These are phyloP conservation scores for Aspergillus thermomutatus DNA, from an alignment of 2,329 filamentous ascomycete genomes.

Conservation along the genomic window DNA sequence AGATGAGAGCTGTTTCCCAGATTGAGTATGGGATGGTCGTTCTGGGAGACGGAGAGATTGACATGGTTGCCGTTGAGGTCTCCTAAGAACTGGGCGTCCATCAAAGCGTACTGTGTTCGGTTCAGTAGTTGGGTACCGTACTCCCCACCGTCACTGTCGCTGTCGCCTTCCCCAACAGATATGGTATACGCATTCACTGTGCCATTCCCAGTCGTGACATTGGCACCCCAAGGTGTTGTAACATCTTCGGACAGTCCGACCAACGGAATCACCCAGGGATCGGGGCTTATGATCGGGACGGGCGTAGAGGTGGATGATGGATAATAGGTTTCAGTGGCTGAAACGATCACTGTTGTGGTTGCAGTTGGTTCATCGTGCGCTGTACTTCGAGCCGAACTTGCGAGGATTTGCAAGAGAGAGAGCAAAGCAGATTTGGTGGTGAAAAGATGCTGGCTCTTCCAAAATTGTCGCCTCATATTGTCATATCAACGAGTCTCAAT, in stretches of 20 bases:
- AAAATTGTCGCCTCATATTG: not conserved
- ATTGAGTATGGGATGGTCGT: not conserved
- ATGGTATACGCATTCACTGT: not conserved
- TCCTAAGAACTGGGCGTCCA: not conserved
- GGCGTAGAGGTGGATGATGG: not conserved
- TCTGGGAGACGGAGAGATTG: not conserved
- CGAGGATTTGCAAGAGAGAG: not conserved
- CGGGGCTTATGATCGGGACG: not conserved
- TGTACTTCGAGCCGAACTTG: not conserved
- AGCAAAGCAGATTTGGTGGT: not conserved
- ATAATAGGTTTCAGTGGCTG: not conserved
- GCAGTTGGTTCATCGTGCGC: not conserved
- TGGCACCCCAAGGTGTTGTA: not conserved
- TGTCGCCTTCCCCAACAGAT: not conserved
- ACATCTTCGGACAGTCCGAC: not conserved
- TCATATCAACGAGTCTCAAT: not conserved
- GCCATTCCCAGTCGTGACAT: not conserved
- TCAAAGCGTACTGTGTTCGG: not conserved
- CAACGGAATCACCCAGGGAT: not conserved
- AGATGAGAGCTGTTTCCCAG: not conserved
- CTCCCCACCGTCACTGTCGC: not conserved
- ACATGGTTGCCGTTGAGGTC: not conserved
- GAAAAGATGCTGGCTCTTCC: not conserved
- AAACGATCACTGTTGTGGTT: not conserved
- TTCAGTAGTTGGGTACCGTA: not conserved